Base-by-base conservation (phyloP, 2,329 filamentous ascomycete species). In the Podosphaera fusca region DNA sequence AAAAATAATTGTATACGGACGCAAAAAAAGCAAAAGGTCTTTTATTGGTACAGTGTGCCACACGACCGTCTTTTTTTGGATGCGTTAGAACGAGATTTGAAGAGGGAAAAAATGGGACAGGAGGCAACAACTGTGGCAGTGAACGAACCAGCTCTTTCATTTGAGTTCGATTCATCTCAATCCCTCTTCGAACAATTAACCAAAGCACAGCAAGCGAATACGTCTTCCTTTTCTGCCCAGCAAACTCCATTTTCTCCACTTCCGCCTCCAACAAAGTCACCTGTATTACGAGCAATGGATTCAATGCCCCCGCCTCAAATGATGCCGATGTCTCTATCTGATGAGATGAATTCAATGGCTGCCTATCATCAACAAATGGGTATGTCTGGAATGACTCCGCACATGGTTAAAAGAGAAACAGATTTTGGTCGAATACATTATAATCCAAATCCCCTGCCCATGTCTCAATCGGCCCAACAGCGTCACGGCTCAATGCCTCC, bases 1-100 rank as follows among this genome's bases (percentile, higher is more conserved):
- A 98, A 98, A 79, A 98, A 98, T 79, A 98, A 98, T 76, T 98
- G 92, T 78, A 98, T 98, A 65, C 84, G 92, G 64, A 98, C 92
- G 42, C 92, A 98, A 72, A 98, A 98, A 81, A 98, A 98, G 78
- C 92, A 98, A 69, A 98, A 98, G 76, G 92, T 98, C 63, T 98
- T 98, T 68, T 98, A 96, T 74, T 98, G 92, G 92, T 98, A 96
- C 73, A 95, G 89, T 74, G 92, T 98, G 53, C 92, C 92, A 1
- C 92, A 98, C 70, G 92, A 98, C 72, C 82, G 92, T 57, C 81
- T 98, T 55, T 98, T 98, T 73, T 82, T 98, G 64, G 92, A 98
- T 73, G 92, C 92, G 45, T 76, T 98, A 65, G 92, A 98, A 77
- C 84, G 92, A 62, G 92, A 98, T 68, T 73, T 98, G 68, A 98